A percentile compares a stretch with the other conserved stretches of the same genome.
phyloP scores from a whole-genome alignment of 1,284 basidiomycete genomes.

The Ganoderma meredithae region DNA sequence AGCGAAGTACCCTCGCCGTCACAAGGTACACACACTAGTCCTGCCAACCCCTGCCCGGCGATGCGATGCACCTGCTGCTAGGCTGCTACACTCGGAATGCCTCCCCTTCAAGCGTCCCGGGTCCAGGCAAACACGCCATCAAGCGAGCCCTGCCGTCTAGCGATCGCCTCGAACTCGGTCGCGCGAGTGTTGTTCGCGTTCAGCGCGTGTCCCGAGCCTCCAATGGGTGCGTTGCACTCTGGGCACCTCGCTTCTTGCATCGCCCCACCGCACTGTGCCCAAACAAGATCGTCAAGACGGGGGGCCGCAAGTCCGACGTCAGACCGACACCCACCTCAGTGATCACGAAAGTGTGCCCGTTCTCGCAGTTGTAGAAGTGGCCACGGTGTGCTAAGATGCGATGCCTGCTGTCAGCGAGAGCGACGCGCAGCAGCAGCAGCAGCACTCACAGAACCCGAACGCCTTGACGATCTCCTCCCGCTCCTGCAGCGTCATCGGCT shows the following conservation, averaged over 20 bases:
- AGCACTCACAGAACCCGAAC: constrained; percentile 52
- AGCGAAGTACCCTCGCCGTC: background rate
- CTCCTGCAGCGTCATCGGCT: constrained; percentile 57
- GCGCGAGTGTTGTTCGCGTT: constrained; percentile 51
- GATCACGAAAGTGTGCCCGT: constrained; percentile 41
- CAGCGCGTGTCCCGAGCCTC: constrained; percentile 53
- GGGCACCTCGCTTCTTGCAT: constrained; percentile 54
- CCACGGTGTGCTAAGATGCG: constrained; percentile 48
- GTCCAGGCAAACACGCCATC: constrained; percentile 8
- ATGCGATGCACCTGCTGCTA: too few relatives aligned
- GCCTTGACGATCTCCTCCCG: constrained; percentile 54
- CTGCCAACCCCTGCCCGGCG: too few relatives aligned
- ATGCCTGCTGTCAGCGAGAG: too few relatives aligned
- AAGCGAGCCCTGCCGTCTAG: constrained; percentile 20
- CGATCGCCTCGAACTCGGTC: constrained; percentile 50
- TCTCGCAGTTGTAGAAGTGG: constrained; percentile 47
- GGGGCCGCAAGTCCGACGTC: background rate
- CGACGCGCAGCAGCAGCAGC: too few relatives aligned
- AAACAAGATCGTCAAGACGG: too few relatives aligned
- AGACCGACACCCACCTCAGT: constrained; percentile 32
- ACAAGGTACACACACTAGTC: too few relatives aligned
- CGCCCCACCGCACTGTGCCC: constrained; percentile 66
- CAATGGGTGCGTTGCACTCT: constrained; percentile 62
- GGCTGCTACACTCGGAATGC: too few relatives aligned
- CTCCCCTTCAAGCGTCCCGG: constrained; percentile 7